Evolutionary conservation across 2,329 filamentous ascomycete species (phyloP).

Genomic region (Clonostachys rosea): DNA sequence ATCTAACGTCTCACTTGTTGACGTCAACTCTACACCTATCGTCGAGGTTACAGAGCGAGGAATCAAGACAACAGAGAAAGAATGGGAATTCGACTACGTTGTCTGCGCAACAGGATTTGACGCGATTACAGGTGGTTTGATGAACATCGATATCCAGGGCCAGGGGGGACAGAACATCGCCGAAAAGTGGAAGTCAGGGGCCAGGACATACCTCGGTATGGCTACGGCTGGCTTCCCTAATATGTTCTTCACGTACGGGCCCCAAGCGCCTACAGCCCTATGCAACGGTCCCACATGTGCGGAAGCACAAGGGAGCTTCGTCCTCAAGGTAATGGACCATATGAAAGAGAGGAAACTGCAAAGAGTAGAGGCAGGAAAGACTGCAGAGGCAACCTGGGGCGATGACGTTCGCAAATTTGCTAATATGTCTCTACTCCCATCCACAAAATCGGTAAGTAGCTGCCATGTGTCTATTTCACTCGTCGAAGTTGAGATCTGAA

Average conservation of each 20-base stretch:
- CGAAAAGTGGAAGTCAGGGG: constrained; percentile 27
- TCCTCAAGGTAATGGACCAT: constrained; percentile 21
- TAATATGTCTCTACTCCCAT: constrained; percentile 20
- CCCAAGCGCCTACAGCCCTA: constrained; percentile 28
- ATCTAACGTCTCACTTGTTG: constrained; percentile 40
- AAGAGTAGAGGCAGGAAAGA: constrained; percentile 20
- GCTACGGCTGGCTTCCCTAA: constrained; percentile 35
- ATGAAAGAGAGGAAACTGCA: constrained; percentile 17
- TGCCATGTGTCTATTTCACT: neutral
- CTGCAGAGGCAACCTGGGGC: constrained; percentile 23
- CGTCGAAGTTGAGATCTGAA: neutral
- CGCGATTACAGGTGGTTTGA: constrained; percentile 30
- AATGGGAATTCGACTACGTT: constrained; percentile 13
- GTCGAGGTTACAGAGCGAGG: constrained; percentile 28
- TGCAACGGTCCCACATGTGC: constrained; percentile 31
- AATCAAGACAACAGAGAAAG: constrained; percentile 29
- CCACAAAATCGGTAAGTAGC: constrained; percentile 15
- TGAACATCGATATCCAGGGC: constrained; percentile 28
- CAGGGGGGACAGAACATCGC: constrained; percentile 18
- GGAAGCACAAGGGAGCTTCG: constrained; percentile 32
- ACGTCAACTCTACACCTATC: constrained; percentile 37
- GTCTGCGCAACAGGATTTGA: constrained; percentile 36
- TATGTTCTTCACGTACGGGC: constrained; percentile 36
- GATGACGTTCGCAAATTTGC: constrained; percentile 16
- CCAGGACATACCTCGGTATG: constrained; percentile 32